Evolutionary conservation across 805 yeast genomes (phyloP), one percentile per base, ranked within the genome.

Genomic region (Teunomyces cretensis): DNA sequence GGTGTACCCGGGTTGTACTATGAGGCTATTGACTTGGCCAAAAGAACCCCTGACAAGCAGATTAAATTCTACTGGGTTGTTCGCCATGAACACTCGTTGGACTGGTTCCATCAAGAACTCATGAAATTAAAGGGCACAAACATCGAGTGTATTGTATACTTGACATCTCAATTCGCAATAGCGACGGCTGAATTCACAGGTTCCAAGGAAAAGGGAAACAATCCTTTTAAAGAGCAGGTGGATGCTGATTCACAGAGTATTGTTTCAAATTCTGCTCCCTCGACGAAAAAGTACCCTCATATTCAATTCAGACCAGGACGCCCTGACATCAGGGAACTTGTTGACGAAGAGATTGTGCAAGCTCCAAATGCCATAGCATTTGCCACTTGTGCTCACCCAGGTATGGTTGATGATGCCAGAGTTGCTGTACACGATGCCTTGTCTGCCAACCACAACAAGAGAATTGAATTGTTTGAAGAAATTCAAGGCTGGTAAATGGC

Each of bases 351-450:
- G 37, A 57, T 75, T 3, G 54, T 61, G 6, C 62, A 62, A 15
- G 61, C 75, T 0, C 33, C 49, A 1, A 74, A 79, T 0, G 64
- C 82, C 3, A 57, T 75, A 11, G 76, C 78, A 0, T 70, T 84
- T 33, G 65, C 82, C 33, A 68, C 78, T 12, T 84, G 89, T 66
- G 89, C 88, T 8, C 85, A 83, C 38, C 74, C 79, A 30, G 39
- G 59, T 4, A 74, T 82, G 74, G 80, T 73, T 53, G 89, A 83
- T 54, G 70, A 65, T 2, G 45, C 57, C 30, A 57, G 72, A 51
- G 42, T 41, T 17, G 51, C 57, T 2, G 54, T 67, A 13, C 57
- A 53, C 7, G 45, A 52, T 42, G 59, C 54, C 39, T 53, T 67
- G 51, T 48, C 50, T 15, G 46, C 50, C 16, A 32, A 30, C 6